Evolutionary conservation across 495 filamentous ascomycete genomes (phyloP).

Genomic region (Polyplosphaeria fusca): DNA sequence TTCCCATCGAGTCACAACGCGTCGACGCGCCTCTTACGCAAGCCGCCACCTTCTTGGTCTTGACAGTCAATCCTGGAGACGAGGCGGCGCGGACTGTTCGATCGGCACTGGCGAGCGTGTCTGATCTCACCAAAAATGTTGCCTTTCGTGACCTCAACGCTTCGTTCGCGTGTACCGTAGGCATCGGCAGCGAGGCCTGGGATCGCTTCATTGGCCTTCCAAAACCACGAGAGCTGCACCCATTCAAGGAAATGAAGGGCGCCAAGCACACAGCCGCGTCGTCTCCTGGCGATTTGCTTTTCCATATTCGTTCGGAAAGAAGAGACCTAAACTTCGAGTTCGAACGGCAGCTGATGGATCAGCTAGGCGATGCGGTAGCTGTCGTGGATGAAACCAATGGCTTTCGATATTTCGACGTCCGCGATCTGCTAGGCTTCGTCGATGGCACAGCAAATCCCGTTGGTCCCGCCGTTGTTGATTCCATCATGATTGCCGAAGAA

Average conservation of each 20-base stretch:
- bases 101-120: constrained; percentile 47
- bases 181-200: constrained; percentile 54
- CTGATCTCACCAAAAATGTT: constrained; percentile 53
- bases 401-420: constrained; percentile 59
- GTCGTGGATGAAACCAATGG: constrained; percentile 54
- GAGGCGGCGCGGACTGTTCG: constrained; percentile 45
- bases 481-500: constrained; percentile 48
- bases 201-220: constrained; percentile 46
- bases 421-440: constrained; percentile 59
- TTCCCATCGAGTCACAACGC: constrained; percentile 44
- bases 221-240: constrained; percentile 51
- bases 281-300: constrained; percentile 55
- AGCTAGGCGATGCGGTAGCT: constrained; percentile 46
- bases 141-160: constrained; percentile 51
- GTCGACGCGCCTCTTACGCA: constrained; percentile 51
- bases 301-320: constrained; percentile 57
- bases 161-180: constrained; percentile 53
- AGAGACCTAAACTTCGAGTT: constrained; percentile 59
- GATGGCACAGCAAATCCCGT: constrained; percentile 60
- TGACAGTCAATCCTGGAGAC: constrained; percentile 40
- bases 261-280: constrained; percentile 39
- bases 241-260: constrained; percentile 50
- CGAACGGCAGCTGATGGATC: constrained; percentile 52
- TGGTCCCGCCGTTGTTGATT: constrained; percentile 45
- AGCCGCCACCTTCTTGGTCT: constrained; percentile 53